Evolutionary conservation across 805 yeast species (phyloP).

Genomic region (Saccharomycopsis selenospora): DNA sequence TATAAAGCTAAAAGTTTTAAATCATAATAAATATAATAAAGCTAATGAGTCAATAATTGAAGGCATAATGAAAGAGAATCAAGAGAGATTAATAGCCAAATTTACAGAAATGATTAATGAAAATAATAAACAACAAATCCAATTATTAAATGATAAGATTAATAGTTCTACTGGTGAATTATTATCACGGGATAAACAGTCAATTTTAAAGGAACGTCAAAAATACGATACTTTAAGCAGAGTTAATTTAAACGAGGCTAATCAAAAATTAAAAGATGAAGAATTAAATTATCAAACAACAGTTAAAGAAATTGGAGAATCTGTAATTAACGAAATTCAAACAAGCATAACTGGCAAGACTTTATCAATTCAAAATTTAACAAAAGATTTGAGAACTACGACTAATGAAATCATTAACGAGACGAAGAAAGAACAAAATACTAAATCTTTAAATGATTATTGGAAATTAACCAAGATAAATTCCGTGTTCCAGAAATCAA

Average conservation of each 20-base stretch:
- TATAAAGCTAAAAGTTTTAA: not conserved
- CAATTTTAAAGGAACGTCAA: conserved; percentile 4
- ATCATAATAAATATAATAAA: not conserved
- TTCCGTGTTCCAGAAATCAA: conserved; percentile 1
- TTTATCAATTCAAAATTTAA: not conserved
- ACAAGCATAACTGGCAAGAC: not conserved
- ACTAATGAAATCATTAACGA: not conserved
- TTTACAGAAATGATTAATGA: conserved; percentile 18
- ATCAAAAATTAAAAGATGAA: not conserved
- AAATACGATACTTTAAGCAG: conserved; percentile 9
- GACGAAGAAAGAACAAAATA: not conserved
- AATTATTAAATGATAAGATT: conserved; percentile 15
- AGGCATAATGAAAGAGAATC: not conserved
- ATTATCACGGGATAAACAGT: not conserved
- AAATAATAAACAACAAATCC: conserved; percentile 19
- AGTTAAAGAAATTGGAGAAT: not conserved
- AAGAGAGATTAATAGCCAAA: not conserved
- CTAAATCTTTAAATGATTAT: not conserved
- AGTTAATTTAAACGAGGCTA: not conserved
- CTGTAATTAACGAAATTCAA: not conserved
- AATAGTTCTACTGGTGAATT: conserved; percentile 1
- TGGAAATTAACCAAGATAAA: not conserved
- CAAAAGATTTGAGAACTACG: not conserved
- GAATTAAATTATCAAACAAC: not conserved
- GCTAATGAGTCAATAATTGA: not conserved